These are phyloP conservation scores for Metarhizium guizhouense DNA, from an alignment of 2,329 filamentous ascomycete species.

Conservation along the genomic window DNA sequence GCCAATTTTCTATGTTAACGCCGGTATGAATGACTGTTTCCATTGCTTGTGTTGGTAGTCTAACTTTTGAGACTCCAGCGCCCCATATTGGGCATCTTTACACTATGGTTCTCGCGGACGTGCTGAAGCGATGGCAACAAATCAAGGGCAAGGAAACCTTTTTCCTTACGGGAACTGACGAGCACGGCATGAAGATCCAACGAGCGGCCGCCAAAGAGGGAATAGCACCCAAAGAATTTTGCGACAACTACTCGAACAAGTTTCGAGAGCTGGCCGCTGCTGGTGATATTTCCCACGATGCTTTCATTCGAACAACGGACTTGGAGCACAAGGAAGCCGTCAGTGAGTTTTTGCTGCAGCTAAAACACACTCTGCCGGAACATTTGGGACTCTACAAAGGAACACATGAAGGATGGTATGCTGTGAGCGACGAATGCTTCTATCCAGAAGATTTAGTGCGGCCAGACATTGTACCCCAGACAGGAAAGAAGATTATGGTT, in stretches of 20 bases:
- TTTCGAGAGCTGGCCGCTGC: conserved; percentile 67
- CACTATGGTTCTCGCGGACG: conserved; percentile 82
- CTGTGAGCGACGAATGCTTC: conserved; percentile 92
- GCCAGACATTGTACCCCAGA: conserved; percentile 65
- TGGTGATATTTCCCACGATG: conserved; percentile 65
- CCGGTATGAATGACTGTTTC: conserved; percentile 44
- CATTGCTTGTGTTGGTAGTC: neutral
- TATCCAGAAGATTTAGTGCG: conserved; percentile 73
- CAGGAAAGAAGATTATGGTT: conserved; percentile 74
- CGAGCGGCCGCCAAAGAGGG: conserved; percentile 66
- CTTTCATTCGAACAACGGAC: conserved; percentile 91
- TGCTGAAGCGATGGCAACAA: conserved; percentile 83
- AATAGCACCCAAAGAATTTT: conserved; percentile 72
- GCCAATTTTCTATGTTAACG: conserved; percentile 98
- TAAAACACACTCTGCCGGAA: conserved; percentile 46
- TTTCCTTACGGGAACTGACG: conserved; percentile 86
- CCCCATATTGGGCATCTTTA: conserved; percentile 95
- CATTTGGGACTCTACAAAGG: conserved; percentile 72
- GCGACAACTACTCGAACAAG: conserved; percentile 71
- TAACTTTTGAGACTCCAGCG: conserved; percentile 36
- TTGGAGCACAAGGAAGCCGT: conserved; percentile 73
- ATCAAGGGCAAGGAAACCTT: conserved; percentile 63
- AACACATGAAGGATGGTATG: conserved; percentile 93
- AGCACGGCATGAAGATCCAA: conserved; percentile 97
- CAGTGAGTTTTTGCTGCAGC: conserved; percentile 77